Evolutionary conservation across 73 alveolate genomes (phyloP).

Genomic region (Paramecium primaurelia): DNA sequence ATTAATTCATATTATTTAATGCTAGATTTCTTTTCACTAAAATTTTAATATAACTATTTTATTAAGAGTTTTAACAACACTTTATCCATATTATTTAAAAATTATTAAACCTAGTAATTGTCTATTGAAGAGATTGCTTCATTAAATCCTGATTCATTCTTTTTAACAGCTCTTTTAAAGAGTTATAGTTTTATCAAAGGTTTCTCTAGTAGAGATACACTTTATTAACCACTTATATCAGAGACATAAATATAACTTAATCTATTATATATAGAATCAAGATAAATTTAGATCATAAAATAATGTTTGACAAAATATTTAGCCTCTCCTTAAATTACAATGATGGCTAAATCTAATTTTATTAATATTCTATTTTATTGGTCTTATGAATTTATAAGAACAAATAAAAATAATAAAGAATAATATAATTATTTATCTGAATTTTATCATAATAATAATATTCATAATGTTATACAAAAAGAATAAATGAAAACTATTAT

Average conservation of each 20-base stretch:
- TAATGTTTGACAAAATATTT: background rate
- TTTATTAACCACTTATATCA: background rate
- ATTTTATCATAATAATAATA: background rate
- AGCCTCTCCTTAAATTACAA: background rate
- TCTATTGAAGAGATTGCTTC: background rate
- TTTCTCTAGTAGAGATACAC: background rate
- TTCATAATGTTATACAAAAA: background rate
- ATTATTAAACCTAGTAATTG: background rate
- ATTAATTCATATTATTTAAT: background rate
- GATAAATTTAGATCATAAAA: background rate
- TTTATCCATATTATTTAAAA: background rate
- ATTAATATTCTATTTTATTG: background rate
- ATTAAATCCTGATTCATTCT: background rate
- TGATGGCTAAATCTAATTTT: background rate
- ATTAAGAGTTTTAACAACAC: background rate
- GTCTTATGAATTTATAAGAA: background rate
- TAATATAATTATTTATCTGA: background rate
- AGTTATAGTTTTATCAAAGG: background rate
- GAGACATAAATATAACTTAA: background rate
- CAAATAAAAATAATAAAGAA: background rate
- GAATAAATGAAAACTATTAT: background rate
- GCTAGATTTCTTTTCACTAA: background rate
- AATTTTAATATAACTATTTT: background rate
- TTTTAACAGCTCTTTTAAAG: background rate
- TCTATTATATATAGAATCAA: background rate